A percentile compares a stretch with the other conserved stretches of the same genome.
phyloP scores from a whole-genome alignment of 2,329 filamentous ascomycete species.

The Ophiosphaerella narmari region DNA sequence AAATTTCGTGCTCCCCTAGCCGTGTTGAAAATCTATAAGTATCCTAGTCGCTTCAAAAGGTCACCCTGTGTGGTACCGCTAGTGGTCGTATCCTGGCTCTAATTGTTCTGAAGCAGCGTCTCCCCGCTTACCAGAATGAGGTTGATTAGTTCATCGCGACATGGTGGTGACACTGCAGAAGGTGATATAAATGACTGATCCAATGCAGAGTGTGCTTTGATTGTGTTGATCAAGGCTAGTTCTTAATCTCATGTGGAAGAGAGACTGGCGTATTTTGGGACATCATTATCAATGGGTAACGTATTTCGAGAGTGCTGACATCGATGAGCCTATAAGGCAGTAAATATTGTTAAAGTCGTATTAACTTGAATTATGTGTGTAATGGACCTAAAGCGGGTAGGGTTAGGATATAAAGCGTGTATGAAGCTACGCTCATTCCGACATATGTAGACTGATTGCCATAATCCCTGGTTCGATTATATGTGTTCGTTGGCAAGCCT shows the following conservation, averaged over 20 bases:
- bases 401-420: neutral
- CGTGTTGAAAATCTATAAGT: conserved; percentile 23
- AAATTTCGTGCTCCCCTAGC: conserved; percentile 13
- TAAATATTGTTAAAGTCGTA: neutral
- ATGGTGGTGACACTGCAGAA: conserved; percentile 1
- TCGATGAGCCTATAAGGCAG: conserved; percentile 30
- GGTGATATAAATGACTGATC: neutral
- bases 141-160: conserved; percentile 12
- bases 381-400: neutral
- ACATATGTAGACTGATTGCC: neutral
- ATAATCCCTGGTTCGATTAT: neutral
- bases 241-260: conserved; percentile 30
- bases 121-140: conserved; percentile 24
- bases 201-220: conserved; percentile 10
- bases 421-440: conserved; percentile 5
- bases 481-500: neutral
- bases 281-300: conserved; percentile 26
- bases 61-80: conserved; percentile 16
- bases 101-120: conserved; percentile 21
- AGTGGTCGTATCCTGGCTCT: neutral
- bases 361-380: neutral
- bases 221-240: conserved; percentile 20
- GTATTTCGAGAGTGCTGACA: conserved; percentile 26
- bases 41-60: conserved; percentile 20
- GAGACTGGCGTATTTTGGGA: conserved; percentile 28